Base-by-base conservation (phyloP, 805 yeast genomes). In the Brettanomyces sp. region DNA sequence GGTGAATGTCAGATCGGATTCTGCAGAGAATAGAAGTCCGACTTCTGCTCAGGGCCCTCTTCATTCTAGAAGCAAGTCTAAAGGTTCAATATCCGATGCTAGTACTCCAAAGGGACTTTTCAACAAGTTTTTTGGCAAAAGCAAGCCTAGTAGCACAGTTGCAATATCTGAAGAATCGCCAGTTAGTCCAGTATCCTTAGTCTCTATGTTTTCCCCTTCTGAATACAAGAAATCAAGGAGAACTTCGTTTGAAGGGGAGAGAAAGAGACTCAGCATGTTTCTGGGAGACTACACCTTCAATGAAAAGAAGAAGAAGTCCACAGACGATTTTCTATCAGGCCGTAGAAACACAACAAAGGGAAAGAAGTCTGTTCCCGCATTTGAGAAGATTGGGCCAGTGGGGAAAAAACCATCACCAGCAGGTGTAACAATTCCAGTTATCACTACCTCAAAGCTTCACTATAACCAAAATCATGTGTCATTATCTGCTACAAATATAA, bases 351-450 rank as follows among this genome's bases (percentile, higher is more conserved):
- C 23, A n/a, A 24, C 41, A 25, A 22, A n/a, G 8, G 14, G 14
- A 8, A 37, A 34, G 22, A 45, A 45, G 12, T 13, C 35, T 8
- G 34, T n/a, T 4, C 46, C 45, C 6, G 40, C 54, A 13, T 63
- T 63, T 46, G 67, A 62, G 42, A 63, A 63, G 39, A 23, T 63
- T 21, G 67, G 67, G 1, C 65, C 64, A 7, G 67, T 63, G 25
- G 67, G 67, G 11, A 61, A 57, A 39, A 55, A 54, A 28, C 67
- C 67, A 1, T 59, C 58, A 5, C 66, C 67, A 0, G 50, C 62
- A 4, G 67, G 67, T 13, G 58, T 52, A 6, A 63, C 67, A 3
- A 63, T 63, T 24, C 60, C 67, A 1, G 67, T 63, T 24, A 52
- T 53, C 9, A 60, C 66, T 1, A 55, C 53, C 22, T 58, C 64